phyloP scores from a whole-genome alignment of 352 stramenopile species.

The Thraustotheca clavata region DNA sequence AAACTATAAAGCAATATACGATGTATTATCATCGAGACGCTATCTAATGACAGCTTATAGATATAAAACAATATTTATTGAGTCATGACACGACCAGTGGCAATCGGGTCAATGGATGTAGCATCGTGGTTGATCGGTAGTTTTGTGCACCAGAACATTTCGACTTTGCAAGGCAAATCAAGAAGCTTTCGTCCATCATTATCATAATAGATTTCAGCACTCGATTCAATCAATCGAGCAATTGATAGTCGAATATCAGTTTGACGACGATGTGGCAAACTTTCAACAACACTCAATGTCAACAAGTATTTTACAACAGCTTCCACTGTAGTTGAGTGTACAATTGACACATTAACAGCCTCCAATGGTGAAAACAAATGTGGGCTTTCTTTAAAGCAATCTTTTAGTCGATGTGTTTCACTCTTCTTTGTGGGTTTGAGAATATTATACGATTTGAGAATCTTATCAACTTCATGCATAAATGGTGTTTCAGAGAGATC shows the following conservation, averaged over 20 bases:
- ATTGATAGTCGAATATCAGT: slow-evolving; percentile 18
- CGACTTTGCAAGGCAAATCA: slow-evolving; percentile 14
- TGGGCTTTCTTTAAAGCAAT: slow-evolving; percentile 10
- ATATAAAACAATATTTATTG: neutral
- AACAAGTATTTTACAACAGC: slow-evolving; percentile 16
- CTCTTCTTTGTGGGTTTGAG: neutral
- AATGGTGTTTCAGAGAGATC: slow-evolving; percentile 12
- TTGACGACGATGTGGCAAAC: slow-evolving; percentile 15
- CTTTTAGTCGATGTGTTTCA: neutral
- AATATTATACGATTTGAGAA: slow-evolving; percentile 19
- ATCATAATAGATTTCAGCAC: neutral
- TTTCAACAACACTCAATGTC: slow-evolving; percentile 4
- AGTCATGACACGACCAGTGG: neutral
- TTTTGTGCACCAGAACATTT: slow-evolving; percentile 10
- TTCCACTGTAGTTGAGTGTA: slow-evolving; percentile 8
- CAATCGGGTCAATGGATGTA: neutral
- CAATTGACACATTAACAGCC: neutral
- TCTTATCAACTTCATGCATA: slow-evolving; percentile 17
- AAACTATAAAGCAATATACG: too few species aligned
- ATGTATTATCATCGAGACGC: too few species aligned
- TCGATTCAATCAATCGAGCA: slow-evolving; percentile 11
- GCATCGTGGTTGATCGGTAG: neutral
- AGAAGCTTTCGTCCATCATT: neutral
- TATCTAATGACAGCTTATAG: too few species aligned
- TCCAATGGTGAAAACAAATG: slow-evolving; percentile 7